These are phyloP conservation scores for Auricularia cornea DNA, from an alignment of 768 basidiomycete species.

Conservation along the genomic window DNA sequence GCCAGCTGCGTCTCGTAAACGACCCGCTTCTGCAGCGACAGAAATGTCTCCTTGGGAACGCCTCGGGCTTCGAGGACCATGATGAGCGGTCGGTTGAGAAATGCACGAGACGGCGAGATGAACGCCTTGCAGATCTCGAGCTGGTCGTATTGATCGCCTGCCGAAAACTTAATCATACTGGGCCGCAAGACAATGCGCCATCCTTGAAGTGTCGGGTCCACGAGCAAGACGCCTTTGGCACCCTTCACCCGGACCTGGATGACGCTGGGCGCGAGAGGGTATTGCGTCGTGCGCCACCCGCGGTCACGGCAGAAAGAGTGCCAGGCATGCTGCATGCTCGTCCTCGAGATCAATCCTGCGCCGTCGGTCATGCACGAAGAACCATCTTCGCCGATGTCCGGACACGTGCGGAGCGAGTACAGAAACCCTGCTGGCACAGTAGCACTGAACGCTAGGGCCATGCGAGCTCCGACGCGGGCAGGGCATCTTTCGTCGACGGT, in stretches of 20 bases:
- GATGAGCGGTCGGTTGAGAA: slow-evolving; percentile 55
- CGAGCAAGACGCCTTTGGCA: slow-evolving; percentile 56
- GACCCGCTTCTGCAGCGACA: slow-evolving; percentile 43
- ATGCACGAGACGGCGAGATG: slow-evolving; percentile 49
- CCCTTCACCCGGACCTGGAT: slow-evolving; percentile 58
- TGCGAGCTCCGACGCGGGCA: slow-evolving; percentile 63
- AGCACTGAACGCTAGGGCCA: slow-evolving; percentile 67
- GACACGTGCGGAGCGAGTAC: no score
- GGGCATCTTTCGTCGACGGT: slow-evolving; percentile 42
- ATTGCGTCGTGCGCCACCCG: slow-evolving; percentile 28
- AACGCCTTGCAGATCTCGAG: slow-evolving; percentile 63
- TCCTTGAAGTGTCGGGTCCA: slow-evolving; percentile 45
- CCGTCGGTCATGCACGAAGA: slow-evolving; percentile 56
- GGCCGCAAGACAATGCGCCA: slow-evolving; percentile 42
- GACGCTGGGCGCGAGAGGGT: slow-evolving; percentile 34
- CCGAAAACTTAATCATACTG: slow-evolving; percentile 64
- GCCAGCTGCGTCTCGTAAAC: slow-evolving; percentile 40
- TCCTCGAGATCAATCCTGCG: slow-evolving; percentile 57
- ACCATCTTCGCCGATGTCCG: slow-evolving; percentile 25
- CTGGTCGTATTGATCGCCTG: slow-evolving; percentile 25
- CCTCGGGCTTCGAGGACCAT: slow-evolving; percentile 59
- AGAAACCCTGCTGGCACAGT: no score
- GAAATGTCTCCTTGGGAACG: slow-evolving; percentile 44
- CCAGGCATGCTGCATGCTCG: slow-evolving; percentile 37
- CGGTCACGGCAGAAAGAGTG: no score